Base-by-base conservation (phyloP, 805 yeast species). In the Wickerhamomyces bovis region DNA sequence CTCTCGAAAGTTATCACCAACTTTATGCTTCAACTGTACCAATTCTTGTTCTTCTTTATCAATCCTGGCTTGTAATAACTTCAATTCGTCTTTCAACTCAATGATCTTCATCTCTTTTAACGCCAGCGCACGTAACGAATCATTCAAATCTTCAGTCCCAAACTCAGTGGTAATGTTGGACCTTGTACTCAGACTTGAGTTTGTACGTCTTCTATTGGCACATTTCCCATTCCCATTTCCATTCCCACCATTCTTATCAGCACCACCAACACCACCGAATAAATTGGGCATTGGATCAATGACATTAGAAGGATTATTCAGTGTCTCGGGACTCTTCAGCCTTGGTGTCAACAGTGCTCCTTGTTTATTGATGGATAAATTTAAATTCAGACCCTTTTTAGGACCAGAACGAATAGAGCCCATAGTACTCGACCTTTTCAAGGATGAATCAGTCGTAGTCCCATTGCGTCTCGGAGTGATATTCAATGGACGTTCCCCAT, bases 41-140 rank as follows among this genome's bases (percentile, higher is more conserved):
- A 71, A 50, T 44, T 70, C 71, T 3, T 48, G 47, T 19, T 63
- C 61, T 28, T 63, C 66, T 15, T 55, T 65, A 41, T 81, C 75
- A 30, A 83, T 65, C 39, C 67, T 68, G 43, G 72, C 76, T 43
- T 82, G 68, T 6, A 66, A 61, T 28, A 68, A 60, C 43, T 78
- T 72, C 55, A 83, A 48, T 20, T 68, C 72, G 39, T 72, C 73
- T 51, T 80, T 82, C 39, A 83, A 63, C 53, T 84, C 89, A 43
- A 84, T 73, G 25, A 84, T 68, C 22, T 75, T 76, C 77, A 81
- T 77, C 58, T 85, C 94, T 56, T 82, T 84, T 38, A 78, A 67
- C 0, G 92, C 92, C 40, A 85, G 64, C 9, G 73, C 65, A 50
- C 87, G 71, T 42, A 84, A 63, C 42, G 81, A 76, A 5, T 74